phyloP scores from a whole-genome alignment of 441 rosid species.

The Hypseocharis bilobata region DNA sequence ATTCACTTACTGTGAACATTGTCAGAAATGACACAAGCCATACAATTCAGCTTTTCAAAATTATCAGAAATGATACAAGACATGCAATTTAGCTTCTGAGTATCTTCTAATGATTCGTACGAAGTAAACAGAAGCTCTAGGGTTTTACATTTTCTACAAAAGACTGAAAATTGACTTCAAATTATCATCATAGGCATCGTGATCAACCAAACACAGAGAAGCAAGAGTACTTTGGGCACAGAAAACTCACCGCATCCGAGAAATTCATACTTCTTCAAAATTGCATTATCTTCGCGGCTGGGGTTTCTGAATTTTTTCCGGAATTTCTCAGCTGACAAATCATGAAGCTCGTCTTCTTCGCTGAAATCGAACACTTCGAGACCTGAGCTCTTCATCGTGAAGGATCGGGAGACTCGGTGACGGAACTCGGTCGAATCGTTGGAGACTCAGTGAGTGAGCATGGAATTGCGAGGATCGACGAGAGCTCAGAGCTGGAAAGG shows the following conservation, averaged over 20 bases:
- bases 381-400: conserved; percentile 39
- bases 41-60: neutral
- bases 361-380: conserved; percentile 52
- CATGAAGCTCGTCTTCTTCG: conserved; percentile 57
- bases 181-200: neutral
- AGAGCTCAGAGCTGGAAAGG: neutral
- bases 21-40: neutral
- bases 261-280: conserved; percentile 39
- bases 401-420: neutral
- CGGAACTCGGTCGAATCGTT: neutral
- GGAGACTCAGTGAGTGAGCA: conserved; percentile 5
- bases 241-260: conserved; percentile 41
- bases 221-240: neutral
- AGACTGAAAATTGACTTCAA: neutral
- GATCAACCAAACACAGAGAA: neutral
- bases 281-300: conserved; percentile 35
- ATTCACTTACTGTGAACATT: neutral
- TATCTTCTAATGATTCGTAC: neutral
- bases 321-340: conserved; percentile 35
- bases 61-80: neutral
- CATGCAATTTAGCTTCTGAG: neutral
- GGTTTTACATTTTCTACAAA: neutral
- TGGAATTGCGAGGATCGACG: conserved; percentile 3
- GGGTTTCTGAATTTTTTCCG: conserved; percentile 51
- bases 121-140: neutral